A percentile compares a stretch with the other conserved stretches of the same genome.
These are phyloP conservation scores for Escovopsis sp. DNA, from an alignment of 2,329 filamentous ascomycete genomes.

Conservation along the genomic window DNA sequence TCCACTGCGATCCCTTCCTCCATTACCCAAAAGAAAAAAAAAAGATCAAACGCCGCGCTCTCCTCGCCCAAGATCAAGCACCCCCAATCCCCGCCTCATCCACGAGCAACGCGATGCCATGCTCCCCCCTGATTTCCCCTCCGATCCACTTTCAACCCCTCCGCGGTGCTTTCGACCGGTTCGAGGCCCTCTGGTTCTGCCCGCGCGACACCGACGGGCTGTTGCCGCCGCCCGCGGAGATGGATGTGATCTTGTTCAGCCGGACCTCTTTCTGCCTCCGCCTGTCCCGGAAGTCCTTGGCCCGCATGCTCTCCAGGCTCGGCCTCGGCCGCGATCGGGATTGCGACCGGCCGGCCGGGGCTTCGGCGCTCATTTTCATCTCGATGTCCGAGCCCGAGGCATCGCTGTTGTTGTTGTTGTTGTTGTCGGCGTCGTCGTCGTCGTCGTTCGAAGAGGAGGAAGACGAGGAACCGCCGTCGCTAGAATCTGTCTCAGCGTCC, in stretches of 20 bases:
- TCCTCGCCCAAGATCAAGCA: too few species aligned
- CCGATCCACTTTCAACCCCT: background rate
- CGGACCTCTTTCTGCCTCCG: constrained; percentile 52
- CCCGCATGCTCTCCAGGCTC: constrained; percentile 14
- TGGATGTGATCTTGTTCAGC: constrained; percentile 44
- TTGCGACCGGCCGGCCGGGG: constrained; percentile 18
- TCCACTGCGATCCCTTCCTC: too few species aligned
- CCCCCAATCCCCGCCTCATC: too few species aligned
- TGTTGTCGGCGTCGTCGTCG: constrained; percentile 10
- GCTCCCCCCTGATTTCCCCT: too few species aligned
- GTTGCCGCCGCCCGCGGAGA: constrained; percentile 29
- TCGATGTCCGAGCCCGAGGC: constrained; percentile 6
- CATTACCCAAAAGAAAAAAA: too few species aligned
- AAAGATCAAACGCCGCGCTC: too few species aligned
- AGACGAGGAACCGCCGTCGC: constrained; percentile 12
- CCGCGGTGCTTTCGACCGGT: constrained; percentile 29
- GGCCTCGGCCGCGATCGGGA: constrained; percentile 17
- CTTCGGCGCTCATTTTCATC: too few species aligned
- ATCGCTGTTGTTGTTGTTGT: constrained; percentile 13
- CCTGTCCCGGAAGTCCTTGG: constrained; percentile 38
- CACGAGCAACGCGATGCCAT: too few species aligned
- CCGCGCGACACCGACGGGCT: constrained; percentile 32
- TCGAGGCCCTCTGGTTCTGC: constrained; percentile 42
- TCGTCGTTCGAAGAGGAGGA: too few species aligned
- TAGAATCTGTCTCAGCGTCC: constrained; percentile 11